Percentiles rank a stretch among this genome's conserved stretches.
Evolutionary conservation across 2,329 filamentous ascomycete species (phyloP).

Genomic region (Graphium sp.): DNA sequence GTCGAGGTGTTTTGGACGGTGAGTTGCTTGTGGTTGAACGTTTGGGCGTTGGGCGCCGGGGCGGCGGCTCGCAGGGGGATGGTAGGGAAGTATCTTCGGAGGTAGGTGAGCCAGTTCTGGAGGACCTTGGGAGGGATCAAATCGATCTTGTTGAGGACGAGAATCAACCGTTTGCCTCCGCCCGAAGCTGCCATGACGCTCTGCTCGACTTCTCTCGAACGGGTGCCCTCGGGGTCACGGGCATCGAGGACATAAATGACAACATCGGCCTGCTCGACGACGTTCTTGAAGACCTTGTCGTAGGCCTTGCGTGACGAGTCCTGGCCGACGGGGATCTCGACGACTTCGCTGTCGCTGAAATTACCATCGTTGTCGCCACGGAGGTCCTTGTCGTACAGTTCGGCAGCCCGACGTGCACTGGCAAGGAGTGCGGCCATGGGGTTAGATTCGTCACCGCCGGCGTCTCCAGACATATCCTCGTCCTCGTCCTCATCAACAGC

Average conservation of each 20-base stretch:
- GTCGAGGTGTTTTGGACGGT: conserved; percentile 75
- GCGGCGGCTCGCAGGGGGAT: conserved; percentile 74
- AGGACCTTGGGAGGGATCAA: conserved; percentile 69
- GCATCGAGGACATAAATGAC: conserved; percentile 88
- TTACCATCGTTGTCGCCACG: conserved; percentile 36
- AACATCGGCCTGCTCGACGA: conserved; percentile 78
- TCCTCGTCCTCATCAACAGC: conserved; percentile 32
- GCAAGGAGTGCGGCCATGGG: conserved; percentile 86
- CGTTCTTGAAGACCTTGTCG: conserved; percentile 91
- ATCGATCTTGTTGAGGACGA: conserved; percentile 93
- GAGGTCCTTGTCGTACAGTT: conserved; percentile 52
- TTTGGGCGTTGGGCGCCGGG: conserved; percentile 70
- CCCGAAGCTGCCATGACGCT: conserved; percentile 77
- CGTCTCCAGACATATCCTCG: conserved; percentile 35
- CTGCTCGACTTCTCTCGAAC: conserved; percentile 80
- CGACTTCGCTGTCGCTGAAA: conserved; percentile 20
- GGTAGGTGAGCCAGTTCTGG: conserved; percentile 68
- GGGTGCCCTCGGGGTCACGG: conserved; percentile 76
- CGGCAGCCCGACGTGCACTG: conserved; percentile 63
- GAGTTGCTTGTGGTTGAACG: conserved; percentile 81
- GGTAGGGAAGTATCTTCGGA: conserved; percentile 82
- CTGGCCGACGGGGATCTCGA: conserved; percentile 30
- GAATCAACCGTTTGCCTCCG: conserved; percentile 73
- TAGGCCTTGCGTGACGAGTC: conserved; percentile 67
- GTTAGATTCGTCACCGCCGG: conserved; percentile 52